Percentiles rank a stretch among this genome's conserved stretches.
Evolutionary conservation across 257 asterid species (phyloP).

Genomic region (Penstemon barbatus): DNA sequence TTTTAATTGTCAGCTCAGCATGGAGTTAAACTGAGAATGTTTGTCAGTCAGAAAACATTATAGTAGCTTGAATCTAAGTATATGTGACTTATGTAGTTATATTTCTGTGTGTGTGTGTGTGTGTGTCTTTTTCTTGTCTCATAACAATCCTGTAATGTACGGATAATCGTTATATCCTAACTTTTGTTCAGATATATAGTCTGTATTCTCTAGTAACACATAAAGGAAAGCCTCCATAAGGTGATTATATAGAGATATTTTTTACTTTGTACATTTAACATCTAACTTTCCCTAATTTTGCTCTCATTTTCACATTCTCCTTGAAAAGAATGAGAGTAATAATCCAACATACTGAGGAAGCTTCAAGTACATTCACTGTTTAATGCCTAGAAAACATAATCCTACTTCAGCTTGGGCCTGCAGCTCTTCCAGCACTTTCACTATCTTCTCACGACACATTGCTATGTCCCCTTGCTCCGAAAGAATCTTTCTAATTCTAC

Average conservation of each 20-base stretch:
- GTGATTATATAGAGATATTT: background rate
- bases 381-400: constrained; percentile 85
- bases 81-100: constrained; percentile 11
- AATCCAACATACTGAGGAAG: too few species aligned
- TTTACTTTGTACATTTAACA: background rate
- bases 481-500: constrained; percentile 68
- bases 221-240: background rate
- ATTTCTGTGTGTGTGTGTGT: background rate
- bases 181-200: constrained; percentile 11
- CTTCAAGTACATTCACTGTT: constrained; percentile 35
- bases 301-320: too few species aligned
- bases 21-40: constrained; percentile 51
- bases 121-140: background rate
- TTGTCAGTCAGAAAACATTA: background rate
- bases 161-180: background rate
- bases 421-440: constrained; percentile 85
- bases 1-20: constrained; percentile 74
- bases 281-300: too few species aligned
- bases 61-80: background rate
- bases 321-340: too few species aligned
- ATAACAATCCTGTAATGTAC: constrained; percentile 13
- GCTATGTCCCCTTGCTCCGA: constrained; percentile 56
- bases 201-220: background rate
- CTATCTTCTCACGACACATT: constrained; percentile 70
- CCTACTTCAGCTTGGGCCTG: constrained; percentile 99